These are phyloP conservation scores for Cynara cardunculus DNA, from an alignment of 129 eudicot genomes.

Conservation along the genomic window DNA sequence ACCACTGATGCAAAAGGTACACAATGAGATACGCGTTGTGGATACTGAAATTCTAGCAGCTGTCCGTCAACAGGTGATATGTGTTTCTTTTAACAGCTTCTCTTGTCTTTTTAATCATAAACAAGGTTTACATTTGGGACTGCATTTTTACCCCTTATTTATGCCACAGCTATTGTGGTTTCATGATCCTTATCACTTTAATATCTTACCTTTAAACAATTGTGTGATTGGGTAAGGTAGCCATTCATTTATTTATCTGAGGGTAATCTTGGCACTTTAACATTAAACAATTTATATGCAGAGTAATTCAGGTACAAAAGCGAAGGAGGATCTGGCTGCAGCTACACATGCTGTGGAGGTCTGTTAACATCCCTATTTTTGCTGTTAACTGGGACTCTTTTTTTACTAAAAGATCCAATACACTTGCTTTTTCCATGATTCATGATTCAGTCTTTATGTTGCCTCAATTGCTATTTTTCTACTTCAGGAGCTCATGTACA, in stretches of 20 bases:
- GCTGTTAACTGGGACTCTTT: conserved; percentile 13
- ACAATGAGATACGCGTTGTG: conserved; percentile 78
- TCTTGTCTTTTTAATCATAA: conserved; percentile 4
- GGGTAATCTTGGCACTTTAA: conserved; percentile 4
- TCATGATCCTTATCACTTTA: background rate
- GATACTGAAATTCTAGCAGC: conserved; percentile 90
- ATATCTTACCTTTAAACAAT: conserved; percentile 2
- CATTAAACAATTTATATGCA: conserved; percentile 34
- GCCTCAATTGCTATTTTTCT: background rate
- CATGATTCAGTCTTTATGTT: conserved; percentile 5
- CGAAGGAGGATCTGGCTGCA: conserved; percentile 97
- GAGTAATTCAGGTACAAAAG: conserved; percentile 99
- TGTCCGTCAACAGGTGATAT: conserved; percentile 91
- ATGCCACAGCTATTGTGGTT: conserved; percentile 12
- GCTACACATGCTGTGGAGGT: conserved; percentile 98
- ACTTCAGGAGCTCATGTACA: conserved; percentile 90
- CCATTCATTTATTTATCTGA: background rate
- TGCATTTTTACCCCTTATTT: background rate
- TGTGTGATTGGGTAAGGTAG: background rate
- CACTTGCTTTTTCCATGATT: conserved; percentile 1
- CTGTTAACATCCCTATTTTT: conserved; percentile 16
- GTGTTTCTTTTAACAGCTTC: background rate
- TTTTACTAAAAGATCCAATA: conserved; percentile 4
- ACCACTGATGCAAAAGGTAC: conserved; percentile 98
- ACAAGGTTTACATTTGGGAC: background rate